These are phyloP conservation scores for Prinsepia uniflora DNA, from an alignment of 306 rosid genomes.

Conservation along the genomic window DNA sequence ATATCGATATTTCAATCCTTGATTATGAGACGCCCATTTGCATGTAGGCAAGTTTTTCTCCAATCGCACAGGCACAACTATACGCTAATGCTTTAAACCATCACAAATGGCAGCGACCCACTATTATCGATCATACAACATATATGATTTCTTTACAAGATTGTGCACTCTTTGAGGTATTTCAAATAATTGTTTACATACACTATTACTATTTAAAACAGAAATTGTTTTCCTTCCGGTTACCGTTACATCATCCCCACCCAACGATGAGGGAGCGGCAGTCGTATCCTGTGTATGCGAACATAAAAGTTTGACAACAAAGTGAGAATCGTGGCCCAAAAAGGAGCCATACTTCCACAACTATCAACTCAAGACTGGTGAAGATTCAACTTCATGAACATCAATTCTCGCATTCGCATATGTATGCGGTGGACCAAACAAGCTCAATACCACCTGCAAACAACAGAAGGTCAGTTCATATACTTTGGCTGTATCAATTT, in stretches of 20 bases:
- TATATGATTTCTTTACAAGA: background rate
- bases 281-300: background rate
- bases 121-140: no score
- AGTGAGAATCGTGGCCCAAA: background rate
- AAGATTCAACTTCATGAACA: conserved; percentile 36
- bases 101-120: no score
- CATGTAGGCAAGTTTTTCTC: no score
- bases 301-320: background rate
- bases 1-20: no score
- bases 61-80: no score
- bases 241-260: background rate
- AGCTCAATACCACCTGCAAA: conserved; percentile 72
- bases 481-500: background rate
- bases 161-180: background rate
- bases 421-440: conserved; percentile 76
- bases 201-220: background rate
- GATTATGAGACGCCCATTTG: no score
- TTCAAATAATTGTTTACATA: background rate
- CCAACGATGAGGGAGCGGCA: background rate
- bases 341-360: background rate
- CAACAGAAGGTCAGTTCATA: conserved; percentile 9
- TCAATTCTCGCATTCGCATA: conserved; percentile 25
- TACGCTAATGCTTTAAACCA: no score
- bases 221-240: background rate
- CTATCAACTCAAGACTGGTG: conserved; percentile 26